These are phyloP conservation scores for Corymbia citriodora DNA, from an alignment of 441 rosid genomes.

Conservation along the genomic window DNA sequence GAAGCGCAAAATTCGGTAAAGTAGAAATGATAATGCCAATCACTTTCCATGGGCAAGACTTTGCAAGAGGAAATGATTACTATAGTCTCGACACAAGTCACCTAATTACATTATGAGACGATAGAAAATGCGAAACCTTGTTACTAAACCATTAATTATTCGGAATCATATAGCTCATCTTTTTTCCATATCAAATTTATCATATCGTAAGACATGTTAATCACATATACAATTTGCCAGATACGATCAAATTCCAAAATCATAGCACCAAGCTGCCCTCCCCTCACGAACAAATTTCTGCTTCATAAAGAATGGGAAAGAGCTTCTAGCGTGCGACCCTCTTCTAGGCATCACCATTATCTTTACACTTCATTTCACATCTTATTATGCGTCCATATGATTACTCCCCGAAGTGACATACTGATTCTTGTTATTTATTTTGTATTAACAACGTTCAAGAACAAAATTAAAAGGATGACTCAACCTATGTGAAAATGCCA, in stretches of 20 bases:
- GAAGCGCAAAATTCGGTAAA: not conserved
- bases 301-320: not conserved
- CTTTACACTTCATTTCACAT: not conserved
- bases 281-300: not conserved
- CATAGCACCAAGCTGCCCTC: too few species aligned
- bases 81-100: not conserved
- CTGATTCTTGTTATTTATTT: not conserved
- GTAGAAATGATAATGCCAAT: not conserved
- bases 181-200: not conserved
- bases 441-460: not conserved
- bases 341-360: not conserved
- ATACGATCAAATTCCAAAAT: not conserved
- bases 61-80: not conserved
- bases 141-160: not conserved
- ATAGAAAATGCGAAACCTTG: not conserved
- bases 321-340: rapidly evolving
- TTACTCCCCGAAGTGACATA: not conserved
- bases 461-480: not conserved
- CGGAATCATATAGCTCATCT: not conserved
- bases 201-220: not conserved
- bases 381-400: not conserved
- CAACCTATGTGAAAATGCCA: not conserved
- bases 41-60: not conserved
- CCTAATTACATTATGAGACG: not conserved
- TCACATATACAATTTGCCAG: not conserved